Percentiles rank a stretch among this genome's conserved stretches.
Conservation (phyloP, 257 asterid genomes). For the Solanum habrochaites region DNA sequence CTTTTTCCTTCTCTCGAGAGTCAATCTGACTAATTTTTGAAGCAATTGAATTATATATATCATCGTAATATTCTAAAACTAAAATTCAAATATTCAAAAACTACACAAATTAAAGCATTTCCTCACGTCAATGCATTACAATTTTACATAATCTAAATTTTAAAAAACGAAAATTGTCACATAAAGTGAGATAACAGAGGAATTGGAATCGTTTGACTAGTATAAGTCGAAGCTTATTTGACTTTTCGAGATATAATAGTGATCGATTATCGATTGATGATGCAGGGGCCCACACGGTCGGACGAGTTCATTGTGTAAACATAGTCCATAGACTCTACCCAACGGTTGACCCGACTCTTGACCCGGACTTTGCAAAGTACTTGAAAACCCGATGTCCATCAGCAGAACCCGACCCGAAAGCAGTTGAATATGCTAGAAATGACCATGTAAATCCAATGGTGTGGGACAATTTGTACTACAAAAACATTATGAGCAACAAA, state of each 20-base stretch:
- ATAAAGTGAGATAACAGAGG: not conserved
- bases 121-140: not conserved
- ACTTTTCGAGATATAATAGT: not conserved
- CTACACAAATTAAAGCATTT: not conserved
- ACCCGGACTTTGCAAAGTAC: conserved; percentile 37
- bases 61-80: not conserved
- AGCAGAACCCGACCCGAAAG: conserved; percentile 33
- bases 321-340: conserved; percentile 67
- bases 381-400: conserved; percentile 61
- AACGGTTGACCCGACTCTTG: conserved; percentile 42
- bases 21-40: not conserved
- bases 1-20: rapidly evolving
- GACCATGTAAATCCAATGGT: conserved; percentile 52
- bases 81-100: not conserved
- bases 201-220: rapidly evolving
- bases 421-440: conserved; percentile 44
- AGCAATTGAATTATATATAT: not conserved
- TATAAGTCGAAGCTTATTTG: not conserved
- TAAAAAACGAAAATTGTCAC: not conserved
- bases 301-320: conserved; percentile 65
- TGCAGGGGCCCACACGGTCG: conserved; percentile 73
- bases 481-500: conserved; percentile 38
- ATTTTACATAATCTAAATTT: too few relatives aligned
- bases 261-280: not conserved
- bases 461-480: conserved; percentile 63